Percentiles rank a stretch among this genome's conserved stretches.
Evolutionary conservation across 495 filamentous ascomycete genomes (phyloP).

Genomic region (Xylaria scruposa): DNA sequence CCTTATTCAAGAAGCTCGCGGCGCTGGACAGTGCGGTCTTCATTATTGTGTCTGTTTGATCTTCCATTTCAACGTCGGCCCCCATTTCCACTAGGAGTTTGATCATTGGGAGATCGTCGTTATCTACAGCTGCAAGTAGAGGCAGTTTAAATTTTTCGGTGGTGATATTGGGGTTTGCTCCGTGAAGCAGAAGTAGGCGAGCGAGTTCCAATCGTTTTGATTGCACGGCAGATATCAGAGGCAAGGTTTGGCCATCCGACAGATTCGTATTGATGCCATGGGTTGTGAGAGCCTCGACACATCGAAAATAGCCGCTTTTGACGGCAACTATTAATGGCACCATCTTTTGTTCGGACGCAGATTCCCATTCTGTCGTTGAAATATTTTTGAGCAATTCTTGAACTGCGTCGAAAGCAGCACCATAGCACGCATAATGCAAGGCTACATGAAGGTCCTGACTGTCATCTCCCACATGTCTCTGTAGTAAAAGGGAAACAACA

Average conservation of each 20-base stretch:
- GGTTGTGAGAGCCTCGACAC: neutral
- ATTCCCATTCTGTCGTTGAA: neutral
- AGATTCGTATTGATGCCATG: neutral
- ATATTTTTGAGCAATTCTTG: neutral
- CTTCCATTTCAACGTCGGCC: neutral
- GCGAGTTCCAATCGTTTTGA: neutral
- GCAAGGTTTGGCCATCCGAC: neutral
- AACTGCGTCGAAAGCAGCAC: neutral
- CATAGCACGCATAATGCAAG: neutral
- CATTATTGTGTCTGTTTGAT: neutral
- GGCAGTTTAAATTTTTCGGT: neutral
- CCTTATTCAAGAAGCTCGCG: neutral
- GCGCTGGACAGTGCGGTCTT: neutral
- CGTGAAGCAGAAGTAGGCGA: neutral
- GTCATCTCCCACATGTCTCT: neutral
- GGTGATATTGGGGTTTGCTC: neutral
- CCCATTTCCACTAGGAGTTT: conserved; percentile 2
- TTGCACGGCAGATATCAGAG: neutral
- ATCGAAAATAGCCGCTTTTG: neutral
- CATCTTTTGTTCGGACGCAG: neutral
- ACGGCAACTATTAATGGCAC: neutral
- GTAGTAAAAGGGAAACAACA: neutral
- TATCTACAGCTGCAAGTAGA: neutral
- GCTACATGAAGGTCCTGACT: neutral
- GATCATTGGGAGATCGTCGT: neutral